Conservation (phyloP, 1,139 yeast species). For the Magnusiomyces ingens region DNA sequence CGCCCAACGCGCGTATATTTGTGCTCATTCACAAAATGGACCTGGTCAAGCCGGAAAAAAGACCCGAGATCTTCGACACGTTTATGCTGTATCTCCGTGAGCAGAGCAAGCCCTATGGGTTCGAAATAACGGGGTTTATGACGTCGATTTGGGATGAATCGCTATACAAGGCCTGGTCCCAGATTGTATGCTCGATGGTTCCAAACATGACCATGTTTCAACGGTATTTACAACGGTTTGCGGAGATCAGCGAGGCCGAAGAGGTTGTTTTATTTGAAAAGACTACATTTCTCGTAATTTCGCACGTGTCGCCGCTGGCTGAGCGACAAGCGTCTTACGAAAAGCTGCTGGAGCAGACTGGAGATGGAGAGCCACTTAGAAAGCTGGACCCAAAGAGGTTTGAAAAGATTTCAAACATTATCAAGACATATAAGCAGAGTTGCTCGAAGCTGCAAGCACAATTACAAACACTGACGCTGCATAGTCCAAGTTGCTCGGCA, state of each 20-base stretch:
- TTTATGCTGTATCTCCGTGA: constrained; percentile 80
- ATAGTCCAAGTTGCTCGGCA: constrained; percentile 65
- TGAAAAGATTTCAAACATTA: constrained; percentile 88
- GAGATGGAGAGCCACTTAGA: constrained; percentile 19
- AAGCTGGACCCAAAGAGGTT: constrained; percentile 78
- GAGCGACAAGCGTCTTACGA: constrained; percentile 8
- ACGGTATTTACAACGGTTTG: constrained; percentile 66
- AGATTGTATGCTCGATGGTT: constrained; percentile 86
- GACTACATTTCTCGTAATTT: constrained; percentile 86
- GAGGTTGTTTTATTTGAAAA: constrained; percentile 90
- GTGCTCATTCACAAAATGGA: constrained; percentile 95
- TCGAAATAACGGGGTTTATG: constrained; percentile 79
- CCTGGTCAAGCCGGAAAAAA: constrained; percentile 76
- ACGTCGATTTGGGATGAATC: constrained; percentile 98
- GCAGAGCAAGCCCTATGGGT: constrained; percentile 72
- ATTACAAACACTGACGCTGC: constrained; percentile 67
- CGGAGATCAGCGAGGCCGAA: constrained; percentile 72
- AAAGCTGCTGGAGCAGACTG: constrained; percentile 10
- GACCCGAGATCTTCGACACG: constrained; percentile 73
- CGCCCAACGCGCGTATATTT: constrained; percentile 89
- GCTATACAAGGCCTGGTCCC: constrained; percentile 94
- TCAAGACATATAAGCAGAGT: constrained; percentile 91
- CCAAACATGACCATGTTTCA: constrained; percentile 86
- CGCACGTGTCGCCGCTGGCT: constrained; percentile 39
- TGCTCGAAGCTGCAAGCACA: constrained; percentile 82